phyloP scores from a whole-genome alignment of 192 early-diverging fungal species.

The Linnemannia elongata region DNA sequence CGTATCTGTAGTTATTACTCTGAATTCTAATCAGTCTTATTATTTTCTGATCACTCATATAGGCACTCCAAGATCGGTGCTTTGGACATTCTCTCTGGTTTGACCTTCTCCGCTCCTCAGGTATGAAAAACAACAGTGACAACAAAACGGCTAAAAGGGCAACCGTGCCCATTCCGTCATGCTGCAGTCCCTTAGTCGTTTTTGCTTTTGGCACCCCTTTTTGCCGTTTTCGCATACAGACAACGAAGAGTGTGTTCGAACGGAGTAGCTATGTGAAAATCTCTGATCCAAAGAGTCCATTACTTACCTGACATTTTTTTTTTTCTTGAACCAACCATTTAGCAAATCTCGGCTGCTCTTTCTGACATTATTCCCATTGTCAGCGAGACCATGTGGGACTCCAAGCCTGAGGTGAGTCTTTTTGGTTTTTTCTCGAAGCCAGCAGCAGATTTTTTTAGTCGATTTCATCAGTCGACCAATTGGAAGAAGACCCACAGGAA shows the following conservation, averaged over 20 bases:
- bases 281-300: background rate
- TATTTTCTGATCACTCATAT: conserved; percentile 42
- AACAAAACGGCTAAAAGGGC: background rate
- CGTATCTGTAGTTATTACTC: background rate
- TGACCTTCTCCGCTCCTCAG: conserved; percentile 62
- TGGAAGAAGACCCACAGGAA: background rate
- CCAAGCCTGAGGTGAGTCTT: conserved; percentile 79
- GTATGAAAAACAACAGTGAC: conserved; percentile 5
- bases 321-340: background rate
- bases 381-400: conserved; percentile 86
- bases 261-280: background rate
- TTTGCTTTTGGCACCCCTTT: background rate
- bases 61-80: conserved; percentile 78
- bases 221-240: background rate
- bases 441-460: background rate
- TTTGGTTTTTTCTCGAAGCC: background rate
- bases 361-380: conserved; percentile 79
- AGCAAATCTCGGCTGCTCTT: conserved; percentile 64
- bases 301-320: background rate
- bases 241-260: background rate
- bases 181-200: background rate
- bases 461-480: background rate
- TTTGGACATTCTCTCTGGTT: conserved; percentile 58
- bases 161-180: no score
- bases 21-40: background rate